phyloP scores from a whole-genome alignment of 306 rosid species.

The Malus sylvestris region DNA sequence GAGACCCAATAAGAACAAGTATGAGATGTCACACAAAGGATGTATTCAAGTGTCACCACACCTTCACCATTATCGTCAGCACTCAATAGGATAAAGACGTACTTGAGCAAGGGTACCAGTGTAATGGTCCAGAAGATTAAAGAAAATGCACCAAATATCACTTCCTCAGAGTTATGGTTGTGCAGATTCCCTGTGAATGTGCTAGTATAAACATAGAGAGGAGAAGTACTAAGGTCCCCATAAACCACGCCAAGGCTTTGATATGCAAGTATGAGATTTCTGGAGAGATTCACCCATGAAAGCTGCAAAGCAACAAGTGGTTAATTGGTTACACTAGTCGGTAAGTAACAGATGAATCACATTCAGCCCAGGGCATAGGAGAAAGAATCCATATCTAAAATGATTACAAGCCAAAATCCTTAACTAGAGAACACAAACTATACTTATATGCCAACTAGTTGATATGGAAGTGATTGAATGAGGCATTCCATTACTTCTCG shows the following conservation, averaged over 20 bases:
- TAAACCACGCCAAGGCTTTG: conserved; percentile 90
- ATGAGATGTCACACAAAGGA: background rate
- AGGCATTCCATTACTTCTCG: background rate
- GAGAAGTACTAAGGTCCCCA: conserved; percentile 85
- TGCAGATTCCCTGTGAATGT: conserved; percentile 48
- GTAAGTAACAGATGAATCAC: conserved; percentile 4
- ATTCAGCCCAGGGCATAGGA: background rate
- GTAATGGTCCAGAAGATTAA: conserved; percentile 85
- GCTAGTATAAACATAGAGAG: conserved; percentile 73
- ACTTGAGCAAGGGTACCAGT: conserved; percentile 61
- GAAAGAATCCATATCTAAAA: background rate
- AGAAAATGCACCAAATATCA: conserved; percentile 74
- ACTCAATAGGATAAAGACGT: conserved; percentile 65
- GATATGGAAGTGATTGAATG: background rate
- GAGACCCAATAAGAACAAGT: conserved; percentile 4
- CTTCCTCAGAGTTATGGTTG: conserved; percentile 46
- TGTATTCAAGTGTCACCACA: conserved; percentile 13
- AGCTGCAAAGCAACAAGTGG: conserved; percentile 36
- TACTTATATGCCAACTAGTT: background rate
- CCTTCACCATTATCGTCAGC: conserved; percentile 91
- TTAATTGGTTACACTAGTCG: conserved; percentile 3
- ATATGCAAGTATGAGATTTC: conserved; percentile 61
- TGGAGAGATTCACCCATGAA: conserved; percentile 48
- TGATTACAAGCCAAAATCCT: background rate
- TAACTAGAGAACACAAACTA: background rate